phyloP scores from a whole-genome alignment of 2,329 filamentous ascomycete species.

The Hymenoscyphus linearis region DNA sequence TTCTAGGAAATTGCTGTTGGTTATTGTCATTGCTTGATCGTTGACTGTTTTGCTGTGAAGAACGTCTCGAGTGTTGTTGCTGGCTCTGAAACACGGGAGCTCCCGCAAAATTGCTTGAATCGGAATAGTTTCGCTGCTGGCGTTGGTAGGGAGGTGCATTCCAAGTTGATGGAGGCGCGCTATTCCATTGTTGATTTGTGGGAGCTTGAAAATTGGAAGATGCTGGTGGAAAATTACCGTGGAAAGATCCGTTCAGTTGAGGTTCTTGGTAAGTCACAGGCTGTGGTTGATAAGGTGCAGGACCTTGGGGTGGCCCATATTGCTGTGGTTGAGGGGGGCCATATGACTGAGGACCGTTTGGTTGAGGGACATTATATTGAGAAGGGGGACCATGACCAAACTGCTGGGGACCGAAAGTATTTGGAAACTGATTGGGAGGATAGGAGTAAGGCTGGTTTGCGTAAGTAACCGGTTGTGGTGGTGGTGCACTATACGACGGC shows the following conservation, averaged over 20 bases:
- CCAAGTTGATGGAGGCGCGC: background rate
- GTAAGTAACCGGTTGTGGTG: slow-evolving; percentile 16
- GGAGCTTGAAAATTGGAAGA: slow-evolving; percentile 10
- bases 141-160: slow-evolving; percentile 11
- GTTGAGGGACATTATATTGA: slow-evolving; percentile 16
- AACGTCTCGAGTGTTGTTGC: slow-evolving; percentile 8
- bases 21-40: slow-evolving; percentile 10
- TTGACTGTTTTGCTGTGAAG: slow-evolving; percentile 10
- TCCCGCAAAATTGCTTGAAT: slow-evolving; percentile 12
- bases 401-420: slow-evolving; percentile 10
- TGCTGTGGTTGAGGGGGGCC: slow-evolving; percentile 14
- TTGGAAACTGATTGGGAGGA: slow-evolving; percentile 13
- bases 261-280: slow-evolving; percentile 14
- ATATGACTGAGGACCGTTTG: slow-evolving; percentile 9
- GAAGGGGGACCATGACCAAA: slow-evolving; percentile 18
- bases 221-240: slow-evolving; percentile 2
- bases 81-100: slow-evolving; percentile 15
- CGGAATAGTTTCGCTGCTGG: slow-evolving; percentile 12
- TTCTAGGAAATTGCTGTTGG: slow-evolving; percentile 11
- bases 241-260: background rate
- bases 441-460: slow-evolving; percentile 18
- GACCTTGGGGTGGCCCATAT: slow-evolving; percentile 15
- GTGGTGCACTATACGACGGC: slow-evolving; percentile 13
- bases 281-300: slow-evolving; percentile 19
- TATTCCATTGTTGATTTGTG: slow-evolving; percentile 17